phyloP scores from a whole-genome alignment of 169 alveolate genomes.

The Plasmodium berghei region DNA sequence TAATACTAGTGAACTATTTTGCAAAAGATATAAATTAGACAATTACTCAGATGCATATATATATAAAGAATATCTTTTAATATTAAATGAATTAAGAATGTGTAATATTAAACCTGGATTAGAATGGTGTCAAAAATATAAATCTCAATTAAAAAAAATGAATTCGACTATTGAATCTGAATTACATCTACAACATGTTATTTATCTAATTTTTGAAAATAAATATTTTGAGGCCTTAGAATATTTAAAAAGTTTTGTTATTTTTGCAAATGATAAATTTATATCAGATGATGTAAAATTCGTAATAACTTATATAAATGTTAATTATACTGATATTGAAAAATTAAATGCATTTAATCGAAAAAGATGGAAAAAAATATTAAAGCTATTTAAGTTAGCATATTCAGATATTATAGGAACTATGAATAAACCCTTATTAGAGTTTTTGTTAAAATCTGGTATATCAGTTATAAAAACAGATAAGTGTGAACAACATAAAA shows the following conservation, averaged over 20 bases:
- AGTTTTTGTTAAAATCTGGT: slow-evolving; percentile 85
- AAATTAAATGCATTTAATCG: slow-evolving; percentile 14
- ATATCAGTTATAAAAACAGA: slow-evolving; percentile 86
- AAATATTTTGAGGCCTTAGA: slow-evolving; percentile 68
- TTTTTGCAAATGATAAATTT: background rate
- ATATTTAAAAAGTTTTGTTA: slow-evolving; percentile 50
- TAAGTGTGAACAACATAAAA: slow-evolving; percentile 78
- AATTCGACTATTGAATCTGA: slow-evolving; percentile 77
- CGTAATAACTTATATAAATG: slow-evolving; percentile 46
- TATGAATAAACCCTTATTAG: slow-evolving; percentile 77
- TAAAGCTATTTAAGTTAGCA: slow-evolving; percentile 25
- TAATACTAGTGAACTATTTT: slow-evolving; percentile 29
- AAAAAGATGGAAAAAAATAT: slow-evolving; percentile 54
- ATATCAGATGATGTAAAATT: slow-evolving; percentile 30
- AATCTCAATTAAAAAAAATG: slow-evolving; percentile 69
- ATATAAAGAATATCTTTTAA: slow-evolving; percentile 49
- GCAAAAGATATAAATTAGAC: slow-evolving; percentile 52
- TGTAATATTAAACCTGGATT: slow-evolving; percentile 61
- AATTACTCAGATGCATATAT: slow-evolving; percentile 67
- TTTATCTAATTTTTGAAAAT: slow-evolving; percentile 58
- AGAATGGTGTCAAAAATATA: slow-evolving; percentile 69
- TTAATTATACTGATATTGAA: background rate
- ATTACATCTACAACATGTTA: slow-evolving; percentile 77
- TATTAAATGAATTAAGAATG: slow-evolving; percentile 30
- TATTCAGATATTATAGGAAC: slow-evolving; percentile 75